Base-by-base conservation (phyloP, 2,329 filamentous ascomycete species). In the Keithomyces neogunnii region DNA sequence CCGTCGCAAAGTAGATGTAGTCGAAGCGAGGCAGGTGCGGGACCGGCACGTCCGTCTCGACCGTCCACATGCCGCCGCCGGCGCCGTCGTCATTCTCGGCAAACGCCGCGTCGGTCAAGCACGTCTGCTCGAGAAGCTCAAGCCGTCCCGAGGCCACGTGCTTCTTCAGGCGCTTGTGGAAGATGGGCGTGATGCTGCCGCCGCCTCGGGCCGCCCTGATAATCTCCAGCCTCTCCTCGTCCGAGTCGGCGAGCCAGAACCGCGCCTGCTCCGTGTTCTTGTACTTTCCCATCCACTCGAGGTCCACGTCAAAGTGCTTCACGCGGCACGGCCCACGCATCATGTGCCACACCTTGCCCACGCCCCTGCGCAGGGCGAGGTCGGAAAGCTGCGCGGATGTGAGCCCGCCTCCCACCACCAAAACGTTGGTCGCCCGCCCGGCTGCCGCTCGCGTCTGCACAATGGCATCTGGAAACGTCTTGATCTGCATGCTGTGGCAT, bases 271-370 rank as follows among this genome's bases (percentile, higher is more conserved):
- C 82, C 50, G 82, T 78, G 63, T 92, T 92, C 51, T 84, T 82
- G 65, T 87, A 92, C 63, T 92, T 92, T 8, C 85, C 86, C 66
- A 92, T 86, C 88, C 88, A 93, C 46, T 80, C 76, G 2, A 92
- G 73, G 51, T 84, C 80, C 29, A 92, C 77, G 59, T 92, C 88
- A 57, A 92, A 92, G 53, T 85, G 83, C 66, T 92, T 92, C 47
- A 89, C 76, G 58, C 72, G 70, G 10, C 77, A 59, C 0, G 71
- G 67, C 0, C 77, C 73, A 0, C 88, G 76, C 77, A 90, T 83
- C 30, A 92, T 62, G 48, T 87, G 78, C 73, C 78, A 87, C 0
- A 91, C 82, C 55, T 82, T 85, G 1, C 71, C 75, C 1, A 88
- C 82, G 0, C 86, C 85, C 29, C 74, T 73, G 7, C 78, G 75